A percentile compares a stretch with the other conserved stretches of the same genome.
These are phyloP conservation scores for Aspergillus nomiae DNA, from an alignment of 2,329 filamentous ascomycete genomes.

Conservation along the genomic window DNA sequence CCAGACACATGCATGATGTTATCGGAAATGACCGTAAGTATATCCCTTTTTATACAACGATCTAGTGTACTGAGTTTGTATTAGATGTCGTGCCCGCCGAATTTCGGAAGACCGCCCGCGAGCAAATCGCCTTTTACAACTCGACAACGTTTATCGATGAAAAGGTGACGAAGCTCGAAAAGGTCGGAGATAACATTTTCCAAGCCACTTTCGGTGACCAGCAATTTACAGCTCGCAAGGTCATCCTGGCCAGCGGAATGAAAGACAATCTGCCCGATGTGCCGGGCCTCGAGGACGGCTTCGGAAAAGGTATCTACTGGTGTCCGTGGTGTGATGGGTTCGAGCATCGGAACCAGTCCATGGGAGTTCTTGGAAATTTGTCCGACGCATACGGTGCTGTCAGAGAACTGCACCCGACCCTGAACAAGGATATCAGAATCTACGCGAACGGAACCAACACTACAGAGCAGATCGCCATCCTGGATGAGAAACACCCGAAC, in stretches of 20 bases:
- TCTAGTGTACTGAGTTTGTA: background rate
- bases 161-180: background rate
- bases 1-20: conserved; percentile 62
- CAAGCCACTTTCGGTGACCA: background rate
- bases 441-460: background rate
- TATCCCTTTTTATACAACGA: no score
- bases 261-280: conserved; percentile 43
- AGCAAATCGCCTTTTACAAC: background rate
- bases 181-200: background rate
- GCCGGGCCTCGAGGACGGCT: conserved; percentile 56
- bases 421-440: background rate
- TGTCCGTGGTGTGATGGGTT: conserved; percentile 66
- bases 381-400: background rate
- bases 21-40: conserved; percentile 57
- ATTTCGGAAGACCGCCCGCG: background rate
- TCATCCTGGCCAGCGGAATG: background rate
- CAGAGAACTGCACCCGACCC: background rate
- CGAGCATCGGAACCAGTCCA: conserved; percentile 59
- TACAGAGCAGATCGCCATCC: background rate
- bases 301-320: conserved; percentile 62
- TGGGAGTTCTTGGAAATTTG: conserved; percentile 52
- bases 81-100: background rate
- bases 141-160: background rate
- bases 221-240: background rate
- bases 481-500: background rate